Evolutionary conservation across 2,329 filamentous ascomycete species (phyloP), one percentile per base, ranked within the genome.

Genomic region (Aspergillus sp.): DNA sequence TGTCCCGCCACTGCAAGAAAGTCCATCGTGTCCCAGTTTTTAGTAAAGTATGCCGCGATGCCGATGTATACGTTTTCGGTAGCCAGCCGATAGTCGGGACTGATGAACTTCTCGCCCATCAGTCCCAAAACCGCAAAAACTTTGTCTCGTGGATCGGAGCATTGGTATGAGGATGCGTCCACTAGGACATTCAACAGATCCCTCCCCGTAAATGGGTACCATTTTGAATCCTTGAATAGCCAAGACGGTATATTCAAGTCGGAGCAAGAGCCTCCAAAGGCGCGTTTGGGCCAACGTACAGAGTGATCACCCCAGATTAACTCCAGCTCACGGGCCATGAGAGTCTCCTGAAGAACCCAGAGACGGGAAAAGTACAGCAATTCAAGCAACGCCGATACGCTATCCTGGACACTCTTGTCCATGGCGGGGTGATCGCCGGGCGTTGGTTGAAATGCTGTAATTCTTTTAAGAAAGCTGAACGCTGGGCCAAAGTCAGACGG

Each of bases 121-220:
- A 56, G 31, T 17, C 46, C 46, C 35, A 52, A 15, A 6, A 51
- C 17, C 0, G 46, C 54, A 46, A 56, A 56, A 3, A 56, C 40
- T 19, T 52, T 56, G 33, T 51, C 54, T 27, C 54, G 46, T 23
- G 54, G 54, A 14, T 56, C 54, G 33, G 39, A 45, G 15, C 47
- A 56, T 12, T 56, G n/a, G 11, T 56, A 56, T 0, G 19, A 31
- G 3, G 46, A 56, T 35, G 12, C 17, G 6, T 46, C 11, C 3
- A 43, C 19, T 15, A 56, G 6, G 15, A 56, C 31, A 17, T 23
- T 25, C 3, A 51, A 17, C 4, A 56, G 8, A 39, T 56, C 47
- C 3, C 21, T 19, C 19, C 41, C 41, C 1, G 15, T 49, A 15
- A 55, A 39, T 11, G 41, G 41, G 9, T 41, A 55, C 52, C 52